phyloP scores from a whole-genome alignment of 352 stramenopile genomes.

The Pythium rhizo-oryzae region DNA sequence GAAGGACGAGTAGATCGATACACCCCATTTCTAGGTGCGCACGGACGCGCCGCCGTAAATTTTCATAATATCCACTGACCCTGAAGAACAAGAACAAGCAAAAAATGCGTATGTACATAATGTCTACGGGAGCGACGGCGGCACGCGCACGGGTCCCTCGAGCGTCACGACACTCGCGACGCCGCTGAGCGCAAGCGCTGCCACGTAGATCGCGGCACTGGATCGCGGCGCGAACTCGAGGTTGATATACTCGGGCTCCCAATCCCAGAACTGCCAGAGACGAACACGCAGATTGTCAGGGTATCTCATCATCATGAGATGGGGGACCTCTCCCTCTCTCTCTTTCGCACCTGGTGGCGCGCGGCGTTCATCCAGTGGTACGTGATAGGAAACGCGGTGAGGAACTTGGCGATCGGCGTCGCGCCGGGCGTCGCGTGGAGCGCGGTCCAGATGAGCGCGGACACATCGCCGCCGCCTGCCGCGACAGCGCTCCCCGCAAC shows the following conservation, averaged over 20 bases:
- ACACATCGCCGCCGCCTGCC: conserved; percentile 77
- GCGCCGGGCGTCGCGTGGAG: conserved; percentile 76
- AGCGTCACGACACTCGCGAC: conserved; percentile 17
- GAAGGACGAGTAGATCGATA: conserved; percentile 16
- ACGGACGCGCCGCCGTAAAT: neutral
- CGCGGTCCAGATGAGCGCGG: conserved; percentile 74
- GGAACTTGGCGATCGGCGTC: conserved; percentile 89
- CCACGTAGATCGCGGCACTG: conserved; percentile 57
- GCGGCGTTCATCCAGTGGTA: conserved; percentile 93
- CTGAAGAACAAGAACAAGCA: neutral
- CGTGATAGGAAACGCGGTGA: conserved; percentile 92
- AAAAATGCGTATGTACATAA: neutral
- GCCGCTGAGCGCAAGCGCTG: conserved; percentile 42
- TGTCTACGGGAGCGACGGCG: neutral
- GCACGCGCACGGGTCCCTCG: conserved; percentile 5
- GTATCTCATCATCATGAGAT: too few relatives aligned
- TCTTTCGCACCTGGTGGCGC: conserved; percentile 79
- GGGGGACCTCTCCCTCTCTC: conserved; percentile 15
- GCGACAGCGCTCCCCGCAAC: conserved; percentile 68
- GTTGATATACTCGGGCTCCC: conserved; percentile 88
- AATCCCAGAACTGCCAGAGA: conserved; percentile 80
- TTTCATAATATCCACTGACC: conserved; percentile 16
- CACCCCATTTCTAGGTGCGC: conserved; percentile 8
- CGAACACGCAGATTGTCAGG: neutral
- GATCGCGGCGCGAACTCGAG: conserved; percentile 51